phyloP scores from a whole-genome alignment of 2,329 filamentous ascomycete species.

The Trichophyton mentagrophytes region DNA sequence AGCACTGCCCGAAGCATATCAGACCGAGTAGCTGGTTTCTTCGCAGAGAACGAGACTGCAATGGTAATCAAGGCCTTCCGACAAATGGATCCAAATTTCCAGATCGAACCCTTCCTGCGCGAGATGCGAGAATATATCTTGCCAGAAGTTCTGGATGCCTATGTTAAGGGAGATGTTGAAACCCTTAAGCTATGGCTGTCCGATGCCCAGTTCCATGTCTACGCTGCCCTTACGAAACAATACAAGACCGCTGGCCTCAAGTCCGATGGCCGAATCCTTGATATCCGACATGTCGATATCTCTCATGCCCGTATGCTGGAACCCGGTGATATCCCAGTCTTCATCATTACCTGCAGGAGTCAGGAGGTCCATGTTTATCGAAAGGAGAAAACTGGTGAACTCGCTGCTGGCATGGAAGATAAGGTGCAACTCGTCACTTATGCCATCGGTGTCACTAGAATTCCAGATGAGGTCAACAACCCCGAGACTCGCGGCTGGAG shows the following conservation, averaged over 20 bases:
- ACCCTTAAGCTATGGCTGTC: constrained; percentile 91
- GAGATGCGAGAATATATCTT: constrained; percentile 97
- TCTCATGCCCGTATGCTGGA: constrained; percentile 36
- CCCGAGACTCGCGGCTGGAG: constrained; percentile 94
- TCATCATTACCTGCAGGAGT: constrained; percentile 91
- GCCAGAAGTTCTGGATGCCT: constrained; percentile 91
- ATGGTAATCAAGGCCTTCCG: constrained; percentile 97
- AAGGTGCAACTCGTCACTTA: constrained; percentile 97
- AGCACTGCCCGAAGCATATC: constrained; percentile 87
- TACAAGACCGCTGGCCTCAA: constrained; percentile 88
- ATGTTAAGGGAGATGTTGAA: constrained; percentile 89
- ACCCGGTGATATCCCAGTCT: constrained; percentile 57
- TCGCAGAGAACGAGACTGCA: constrained; percentile 95
- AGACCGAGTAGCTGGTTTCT: constrained; percentile 85
- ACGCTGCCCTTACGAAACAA: constrained; percentile 91
- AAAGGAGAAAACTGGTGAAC: constrained; percentile 75
- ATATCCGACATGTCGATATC: constrained; percentile 85
- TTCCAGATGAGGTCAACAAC: constrained; percentile 92
- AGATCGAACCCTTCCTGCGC: constrained; percentile 84
- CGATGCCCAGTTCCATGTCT: constrained; percentile 90
- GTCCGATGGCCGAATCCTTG: constrained; percentile 86
- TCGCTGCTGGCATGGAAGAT: constrained; percentile 96
- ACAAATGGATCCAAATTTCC: constrained; percentile 87
- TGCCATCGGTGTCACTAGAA: constrained; percentile 86
- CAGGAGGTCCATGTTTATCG: constrained; percentile 97